Evolutionary conservation across 495 filamentous ascomycete genomes (phyloP).

Genomic region (Penicillium crystallinum): DNA sequence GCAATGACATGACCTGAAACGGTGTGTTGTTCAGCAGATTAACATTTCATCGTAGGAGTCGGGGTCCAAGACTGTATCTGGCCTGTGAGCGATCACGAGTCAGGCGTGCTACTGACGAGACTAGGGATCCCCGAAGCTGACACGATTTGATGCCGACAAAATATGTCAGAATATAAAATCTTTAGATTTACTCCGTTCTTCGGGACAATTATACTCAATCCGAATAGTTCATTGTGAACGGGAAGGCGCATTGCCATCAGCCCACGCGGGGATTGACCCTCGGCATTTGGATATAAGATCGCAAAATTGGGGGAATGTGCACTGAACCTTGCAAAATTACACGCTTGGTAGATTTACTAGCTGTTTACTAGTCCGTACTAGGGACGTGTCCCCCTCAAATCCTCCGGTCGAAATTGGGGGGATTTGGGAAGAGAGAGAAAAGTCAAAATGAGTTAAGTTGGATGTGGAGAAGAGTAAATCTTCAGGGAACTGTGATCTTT

Average conservation of each 20-base stretch:
- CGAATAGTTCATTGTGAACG: too few species aligned
- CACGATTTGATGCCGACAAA: too few species aligned
- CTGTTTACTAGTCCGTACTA: background rate
- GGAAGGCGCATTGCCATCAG: too few species aligned
- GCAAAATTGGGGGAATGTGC: background rate
- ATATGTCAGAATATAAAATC: too few species aligned
- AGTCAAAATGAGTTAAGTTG: too few species aligned
- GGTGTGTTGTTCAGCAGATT: background rate
- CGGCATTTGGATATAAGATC: background rate
- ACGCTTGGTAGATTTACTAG: background rate
- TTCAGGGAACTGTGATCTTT: background rate
- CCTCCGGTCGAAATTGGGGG: too few species aligned
- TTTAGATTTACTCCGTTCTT: too few species aligned
- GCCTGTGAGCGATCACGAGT: background rate
- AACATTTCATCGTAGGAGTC: conserved; percentile 6
- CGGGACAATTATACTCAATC: too few species aligned
- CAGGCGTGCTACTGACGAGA: too few species aligned
- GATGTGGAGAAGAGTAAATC: background rate
- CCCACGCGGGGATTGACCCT: background rate
- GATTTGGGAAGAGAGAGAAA: too few species aligned
- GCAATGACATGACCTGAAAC: conserved; percentile 4
- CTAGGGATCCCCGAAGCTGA: too few species aligned
- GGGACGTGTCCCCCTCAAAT: too few species aligned
- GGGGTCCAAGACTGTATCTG: background rate
- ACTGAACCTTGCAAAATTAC: background rate